Base-by-base conservation (phyloP, 257 asterid species). In the Scutellaria galericulata region DNA sequence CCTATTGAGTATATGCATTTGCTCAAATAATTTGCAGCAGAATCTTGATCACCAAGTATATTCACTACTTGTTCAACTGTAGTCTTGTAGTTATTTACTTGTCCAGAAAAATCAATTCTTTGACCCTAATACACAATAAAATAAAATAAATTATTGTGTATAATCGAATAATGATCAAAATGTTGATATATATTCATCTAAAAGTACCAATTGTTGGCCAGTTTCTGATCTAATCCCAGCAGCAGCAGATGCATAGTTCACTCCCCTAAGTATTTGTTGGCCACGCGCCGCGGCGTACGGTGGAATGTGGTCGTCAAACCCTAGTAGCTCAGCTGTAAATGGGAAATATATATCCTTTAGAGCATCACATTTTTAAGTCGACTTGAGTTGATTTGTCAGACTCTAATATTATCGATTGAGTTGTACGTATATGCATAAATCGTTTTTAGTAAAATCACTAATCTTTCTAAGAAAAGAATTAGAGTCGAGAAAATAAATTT, bases 171-270 rank as follows among this genome's bases (percentile, higher is more conserved):
- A 31, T 31, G 37, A 31, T 31, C 37, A 31, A 31, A 31, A 31
- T 31, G 37, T 31, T 31, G 37, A 31, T 31, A 31, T 31, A 31
- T 31, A 31, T 31, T 31, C 37, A 31, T 31, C 37, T 31, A 31
- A 31, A 27, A 31, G 0, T 79, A 91, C 97, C 92, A 91, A 63
- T 81, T 91, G 97, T 53, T 37, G 88, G 57, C 97, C 97, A 7
- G 97, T 91, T 86, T 91, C 97, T 1, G 76, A 52, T 77, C 97
- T 79, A 14, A 91, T 89, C 31, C 97, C 97, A 4, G 96, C 97
- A 2, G 96, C 97, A 2, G 96, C 97, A 1, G 97, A 90, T 5
- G 97, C 97, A 66, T 85, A 89, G 81, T 91, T 91, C 35, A 91
- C 89, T 66, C 97, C 97, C 64, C 59, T 64, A 11, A 89, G 90